Conservation (phyloP, 495 filamentous ascomycete species). For the Physcia stellaris region DNA sequence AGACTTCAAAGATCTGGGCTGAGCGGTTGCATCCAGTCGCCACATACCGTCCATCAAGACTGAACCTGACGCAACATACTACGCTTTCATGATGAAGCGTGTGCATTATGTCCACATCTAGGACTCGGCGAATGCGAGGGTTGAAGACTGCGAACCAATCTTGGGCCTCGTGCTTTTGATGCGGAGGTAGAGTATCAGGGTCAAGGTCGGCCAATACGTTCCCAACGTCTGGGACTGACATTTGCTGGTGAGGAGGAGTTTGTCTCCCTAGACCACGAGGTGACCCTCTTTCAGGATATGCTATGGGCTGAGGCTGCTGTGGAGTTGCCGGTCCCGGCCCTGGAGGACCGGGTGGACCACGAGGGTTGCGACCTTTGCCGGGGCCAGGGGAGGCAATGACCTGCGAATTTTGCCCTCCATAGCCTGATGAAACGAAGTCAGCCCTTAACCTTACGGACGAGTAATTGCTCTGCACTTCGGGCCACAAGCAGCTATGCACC, state of each 20-base stretch:
- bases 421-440: conserved; percentile 28
- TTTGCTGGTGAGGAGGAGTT: conserved; percentile 48
- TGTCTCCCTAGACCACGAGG: conserved; percentile 84
- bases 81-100: conserved; percentile 77
- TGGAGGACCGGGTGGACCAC: conserved; percentile 41
- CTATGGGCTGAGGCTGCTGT: conserved; percentile 68
- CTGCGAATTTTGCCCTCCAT: conserved; percentile 59
- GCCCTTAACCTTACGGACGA: background rate
- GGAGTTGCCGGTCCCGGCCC: conserved; percentile 61
- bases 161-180: conserved; percentile 66
- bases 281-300: conserved; percentile 66
- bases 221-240: conserved; percentile 44
- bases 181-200: conserved; percentile 64
- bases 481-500: too few species aligned
- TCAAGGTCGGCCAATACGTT: conserved; percentile 84
- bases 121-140: conserved; percentile 62
- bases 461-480: background rate
- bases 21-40: conserved; percentile 83
- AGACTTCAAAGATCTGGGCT: conserved; percentile 81
- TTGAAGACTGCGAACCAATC: conserved; percentile 93
- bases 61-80: conserved; percentile 84
- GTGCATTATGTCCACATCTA: conserved; percentile 82
- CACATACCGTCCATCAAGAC: conserved; percentile 75
- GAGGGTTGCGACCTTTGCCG: conserved; percentile 40
- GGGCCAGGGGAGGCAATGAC: conserved; percentile 80